These are phyloP conservation scores for Pontederia paniculata DNA, from an alignment of 176 grass and related monocot genomes.

Conservation along the genomic window DNA sequence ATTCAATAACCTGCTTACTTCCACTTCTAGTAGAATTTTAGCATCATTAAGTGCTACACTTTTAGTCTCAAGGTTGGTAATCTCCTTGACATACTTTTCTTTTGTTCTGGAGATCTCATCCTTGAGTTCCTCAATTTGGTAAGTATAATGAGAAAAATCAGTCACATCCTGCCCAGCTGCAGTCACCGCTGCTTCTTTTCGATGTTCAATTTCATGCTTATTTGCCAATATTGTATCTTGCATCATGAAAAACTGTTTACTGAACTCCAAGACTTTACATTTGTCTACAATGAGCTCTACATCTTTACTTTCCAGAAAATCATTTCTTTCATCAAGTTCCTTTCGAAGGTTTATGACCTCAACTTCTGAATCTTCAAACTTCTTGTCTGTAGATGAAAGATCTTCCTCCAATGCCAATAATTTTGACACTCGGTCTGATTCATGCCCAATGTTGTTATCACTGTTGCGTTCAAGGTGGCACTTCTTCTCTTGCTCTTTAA, in stretches of 20 bases:
- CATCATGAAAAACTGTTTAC: constrained; percentile 1
- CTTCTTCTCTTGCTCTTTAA: constrained; percentile 46
- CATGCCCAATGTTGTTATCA: constrained; percentile 10
- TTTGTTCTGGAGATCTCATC: constrained; percentile 27
- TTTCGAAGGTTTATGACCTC: constrained; percentile 25
- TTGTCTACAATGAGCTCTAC: constrained; percentile 19
- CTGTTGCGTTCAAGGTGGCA: constrained; percentile 22
- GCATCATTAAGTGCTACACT: constrained; percentile 26
- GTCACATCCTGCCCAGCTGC: constrained; percentile 32
- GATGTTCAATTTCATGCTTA: constrained; percentile 39
- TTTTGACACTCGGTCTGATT: constrained; percentile 20
- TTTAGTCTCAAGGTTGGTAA: constrained; percentile 43
- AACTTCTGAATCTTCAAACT: constrained; percentile 21
- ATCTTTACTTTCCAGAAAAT: constrained; percentile 2
- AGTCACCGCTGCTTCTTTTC: constrained; percentile 38
- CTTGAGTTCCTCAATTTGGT: constrained; percentile 43
- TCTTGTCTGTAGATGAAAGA: constrained; percentile 5
- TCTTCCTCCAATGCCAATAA: constrained; percentile 28
- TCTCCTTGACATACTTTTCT: constrained; percentile 41
- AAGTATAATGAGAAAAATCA: constrained; percentile 32
- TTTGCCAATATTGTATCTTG: constrained; percentile 37
- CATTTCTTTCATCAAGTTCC: constrained; percentile 30
- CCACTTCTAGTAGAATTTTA: constrained; percentile 31
- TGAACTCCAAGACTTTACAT: constrained; percentile 4
- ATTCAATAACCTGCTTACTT: constrained; percentile 22